Conservation (phyloP, 73 alveolate species). For the Breviolum minutum region DNA sequence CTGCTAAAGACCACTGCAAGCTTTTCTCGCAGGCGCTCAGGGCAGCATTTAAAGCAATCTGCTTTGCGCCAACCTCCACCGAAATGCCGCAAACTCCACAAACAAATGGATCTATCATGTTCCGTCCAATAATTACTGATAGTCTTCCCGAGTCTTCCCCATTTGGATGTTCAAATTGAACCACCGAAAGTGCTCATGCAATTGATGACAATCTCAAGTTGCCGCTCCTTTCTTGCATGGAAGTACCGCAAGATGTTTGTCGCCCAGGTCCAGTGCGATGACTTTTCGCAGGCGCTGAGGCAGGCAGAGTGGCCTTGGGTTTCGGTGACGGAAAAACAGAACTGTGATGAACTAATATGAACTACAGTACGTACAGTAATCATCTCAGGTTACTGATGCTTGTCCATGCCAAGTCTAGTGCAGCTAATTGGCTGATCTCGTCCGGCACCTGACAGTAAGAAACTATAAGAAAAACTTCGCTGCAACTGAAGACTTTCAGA, state of each 20-base stretch:
- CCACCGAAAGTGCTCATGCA: neutral
- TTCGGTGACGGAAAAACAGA: neutral
- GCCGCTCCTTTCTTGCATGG: conserved; percentile 39
- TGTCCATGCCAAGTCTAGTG: neutral
- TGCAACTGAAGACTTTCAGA: no score
- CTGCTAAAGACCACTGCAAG: conserved; percentile 76
- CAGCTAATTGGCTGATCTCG: conserved; percentile 37
- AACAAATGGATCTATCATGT: no score
- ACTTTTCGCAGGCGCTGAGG: conserved; percentile 54
- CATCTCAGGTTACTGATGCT: neutral
- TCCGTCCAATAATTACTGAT: neutral
- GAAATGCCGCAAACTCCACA: neutral
- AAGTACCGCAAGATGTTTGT: neutral
- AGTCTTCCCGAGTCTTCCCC: neutral
- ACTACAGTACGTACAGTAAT: no score
- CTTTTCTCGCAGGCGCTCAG: conserved; percentile 70
- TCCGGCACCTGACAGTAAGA: conserved; percentile 47
- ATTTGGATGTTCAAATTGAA: neutral
- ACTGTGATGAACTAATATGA: neutral
- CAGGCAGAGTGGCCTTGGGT: conserved; percentile 23
- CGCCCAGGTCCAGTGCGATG: conserved; percentile 61
- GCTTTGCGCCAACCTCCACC: conserved; percentile 55
- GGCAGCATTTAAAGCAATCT: conserved; percentile 62
- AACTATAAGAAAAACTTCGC: no score
- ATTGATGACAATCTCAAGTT: neutral